Evolutionary conservation across 768 basidiomycete genomes (phyloP), one percentile per base, ranked within the genome.

Genomic region (Mycena leptocephala): DNA sequence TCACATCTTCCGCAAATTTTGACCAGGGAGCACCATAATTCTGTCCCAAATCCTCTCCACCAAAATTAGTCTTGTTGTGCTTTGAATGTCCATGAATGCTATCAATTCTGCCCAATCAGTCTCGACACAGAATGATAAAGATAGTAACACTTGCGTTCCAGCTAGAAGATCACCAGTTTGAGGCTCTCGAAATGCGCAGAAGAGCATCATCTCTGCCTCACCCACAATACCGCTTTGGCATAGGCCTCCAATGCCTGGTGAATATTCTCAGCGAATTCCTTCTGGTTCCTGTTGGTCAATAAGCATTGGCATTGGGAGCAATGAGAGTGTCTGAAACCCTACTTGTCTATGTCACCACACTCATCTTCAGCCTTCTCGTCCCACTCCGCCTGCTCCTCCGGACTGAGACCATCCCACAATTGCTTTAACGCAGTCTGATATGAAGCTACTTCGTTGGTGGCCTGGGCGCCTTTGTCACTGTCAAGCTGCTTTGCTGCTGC

Each of bases 141-240:
- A n/a, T 39, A 56, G 39, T 30, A n/a, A n/a, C n/a, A n/a, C 55
- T 37, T 55, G 33, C 41, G 68, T 70, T n/a, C 68, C 68, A 48
- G 70, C 70, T 5, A 24, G 41, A 18, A 71, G 70, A 14, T 71
- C 70, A 4, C 70, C 70, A 9, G 28, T 63, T 13, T 53, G 18
- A 2, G 70, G 43, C 8, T 48, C 46, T 0, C 59, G 70, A 39
- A 71, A 71, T 13, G 59, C 70, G n/a, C 63, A 71, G 13, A 71
- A 63, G 5, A 71, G 61, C 3, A 71, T 2, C 70, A 71, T 71
- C 22, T 71, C 70, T 32, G 70, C 70, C 28, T 71, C 59, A 9
- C 70, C 70, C 70, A 71, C 3, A 71, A n/a, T n/a, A n/a, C n/a
- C n/a, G n/a, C n/a, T n/a, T n/a, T n/a, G n/a, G n/a, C n/a, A n/a